Evolutionary conservation across 129 eudicot genomes (phyloP).

Genomic region (Oenanthe sinensis): DNA sequence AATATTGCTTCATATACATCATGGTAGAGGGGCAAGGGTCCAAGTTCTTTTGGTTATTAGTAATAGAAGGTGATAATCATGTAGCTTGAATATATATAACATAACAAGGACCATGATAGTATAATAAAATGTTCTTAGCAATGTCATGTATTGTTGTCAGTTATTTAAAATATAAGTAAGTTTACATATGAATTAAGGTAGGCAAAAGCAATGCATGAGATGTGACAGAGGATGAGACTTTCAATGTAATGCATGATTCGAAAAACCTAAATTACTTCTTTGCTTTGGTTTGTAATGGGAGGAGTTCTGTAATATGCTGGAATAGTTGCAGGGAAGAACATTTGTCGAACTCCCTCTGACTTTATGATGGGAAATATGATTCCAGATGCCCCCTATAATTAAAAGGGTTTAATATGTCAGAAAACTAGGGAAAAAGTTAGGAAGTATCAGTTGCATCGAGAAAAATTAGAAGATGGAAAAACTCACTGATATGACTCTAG

Average conservation of each 20-base stretch:
- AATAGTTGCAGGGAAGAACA: constrained; percentile 66
- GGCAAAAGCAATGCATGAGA: neutral
- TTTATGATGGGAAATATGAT: constrained; percentile 25
- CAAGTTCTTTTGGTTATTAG: neutral
- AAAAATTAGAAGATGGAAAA: neutral
- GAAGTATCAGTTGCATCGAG: neutral
- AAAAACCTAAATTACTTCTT: neutral
- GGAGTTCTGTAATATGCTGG: constrained; percentile 66
- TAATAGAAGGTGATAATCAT: neutral
- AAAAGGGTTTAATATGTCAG: neutral
- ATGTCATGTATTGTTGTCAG: neutral
- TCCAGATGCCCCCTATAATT: constrained; percentile 58
- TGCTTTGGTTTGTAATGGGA: constrained; percentile 9
- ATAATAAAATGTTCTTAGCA: neutral
- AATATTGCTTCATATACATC: neutral
- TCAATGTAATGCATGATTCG: neutral
- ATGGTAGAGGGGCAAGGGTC: neutral
- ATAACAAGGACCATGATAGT: neutral
- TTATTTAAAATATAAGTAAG: neutral
- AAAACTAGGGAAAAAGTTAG: neutral
- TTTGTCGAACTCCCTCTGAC: constrained; percentile 60
- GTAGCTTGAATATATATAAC: neutral
- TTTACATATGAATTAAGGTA: neutral
- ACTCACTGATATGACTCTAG: constrained; percentile 40
- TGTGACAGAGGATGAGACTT: neutral